Evolutionary conservation across 768 basidiomycete genomes (phyloP).

Genomic region (Mycena floridula): DNA sequence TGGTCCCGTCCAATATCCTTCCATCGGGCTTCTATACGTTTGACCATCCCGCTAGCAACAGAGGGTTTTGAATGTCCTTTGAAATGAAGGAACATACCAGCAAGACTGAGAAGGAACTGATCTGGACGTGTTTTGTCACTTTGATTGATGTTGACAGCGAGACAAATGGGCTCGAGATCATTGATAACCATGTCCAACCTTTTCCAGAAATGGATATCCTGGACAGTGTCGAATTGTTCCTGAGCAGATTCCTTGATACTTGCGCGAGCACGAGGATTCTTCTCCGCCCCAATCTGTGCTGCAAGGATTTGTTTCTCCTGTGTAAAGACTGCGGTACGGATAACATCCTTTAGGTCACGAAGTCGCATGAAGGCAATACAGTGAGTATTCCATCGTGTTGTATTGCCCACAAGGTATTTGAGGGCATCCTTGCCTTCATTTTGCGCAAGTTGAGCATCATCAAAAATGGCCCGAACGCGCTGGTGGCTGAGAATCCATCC

Average conservation of each 20-base stretch:
- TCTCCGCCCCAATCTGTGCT: neutral
- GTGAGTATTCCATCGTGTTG: constrained; percentile 23
- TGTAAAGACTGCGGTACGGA: constrained; percentile 14
- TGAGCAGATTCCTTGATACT: neutral
- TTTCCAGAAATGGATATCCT: neutral
- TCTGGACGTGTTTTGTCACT: neutral
- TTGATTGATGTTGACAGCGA: neutral
- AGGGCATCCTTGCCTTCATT: neutral
- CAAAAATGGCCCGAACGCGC: neutral
- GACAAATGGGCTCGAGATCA: neutral
- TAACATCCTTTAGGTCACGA: constrained; percentile 13
- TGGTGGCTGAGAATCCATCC: neutral
- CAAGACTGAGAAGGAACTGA: neutral
- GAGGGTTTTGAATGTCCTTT: neutral
- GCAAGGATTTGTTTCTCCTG: constrained; percentile 1
- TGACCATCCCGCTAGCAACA: neutral
- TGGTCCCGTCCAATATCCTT: neutral
- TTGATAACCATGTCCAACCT: neutral
- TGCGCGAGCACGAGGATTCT: neutral
- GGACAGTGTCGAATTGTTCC: neutral
- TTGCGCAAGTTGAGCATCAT: constrained; percentile 2
- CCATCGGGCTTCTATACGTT: neutral
- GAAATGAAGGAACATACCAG: neutral
- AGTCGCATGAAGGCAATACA: constrained; percentile 18
- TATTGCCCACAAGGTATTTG: constrained; percentile 19